Evolutionary conservation across 805 yeast species (phyloP).

Genomic region (Blastobotrys muscicola): DNA sequence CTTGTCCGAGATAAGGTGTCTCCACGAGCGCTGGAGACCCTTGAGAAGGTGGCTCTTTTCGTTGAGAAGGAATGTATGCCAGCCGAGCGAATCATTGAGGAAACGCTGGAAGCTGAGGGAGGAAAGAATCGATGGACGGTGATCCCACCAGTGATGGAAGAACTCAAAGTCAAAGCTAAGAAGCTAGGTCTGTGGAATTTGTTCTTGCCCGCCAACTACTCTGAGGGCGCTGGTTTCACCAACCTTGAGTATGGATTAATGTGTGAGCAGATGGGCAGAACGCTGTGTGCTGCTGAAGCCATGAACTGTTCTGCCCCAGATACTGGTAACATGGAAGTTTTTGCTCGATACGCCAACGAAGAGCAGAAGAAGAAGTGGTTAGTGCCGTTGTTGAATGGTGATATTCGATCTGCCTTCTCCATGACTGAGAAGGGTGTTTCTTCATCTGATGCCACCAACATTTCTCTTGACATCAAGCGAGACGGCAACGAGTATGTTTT

Average conservation of each 20-base stretch:
- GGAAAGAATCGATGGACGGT: conserved; percentile 35
- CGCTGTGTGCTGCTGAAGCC: conserved; percentile 47
- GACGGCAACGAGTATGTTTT: conserved; percentile 39
- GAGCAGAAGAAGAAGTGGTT: conserved; percentile 41
- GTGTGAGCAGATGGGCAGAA: conserved; percentile 53
- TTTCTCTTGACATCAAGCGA: conserved; percentile 37
- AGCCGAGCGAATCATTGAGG: conserved; percentile 38
- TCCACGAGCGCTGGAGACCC: conserved; percentile 28
- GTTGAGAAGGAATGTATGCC: conserved; percentile 51
- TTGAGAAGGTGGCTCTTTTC: conserved; percentile 35
- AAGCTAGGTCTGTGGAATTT: conserved; percentile 51
- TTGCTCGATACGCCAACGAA: conserved; percentile 32
- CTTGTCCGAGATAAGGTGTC: conserved; percentile 29
- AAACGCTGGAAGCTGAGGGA: conserved; percentile 34
- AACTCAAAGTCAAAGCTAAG: conserved; percentile 44
- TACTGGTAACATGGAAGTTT: conserved; percentile 50
- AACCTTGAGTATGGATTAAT: conserved; percentile 56
- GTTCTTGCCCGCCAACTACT: conserved; percentile 41
- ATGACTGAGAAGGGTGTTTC: conserved; percentile 57
- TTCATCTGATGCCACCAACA: conserved; percentile 54
- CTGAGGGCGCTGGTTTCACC: conserved; percentile 47
- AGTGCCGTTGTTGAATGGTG: conserved; percentile 43
- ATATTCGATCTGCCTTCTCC: conserved; percentile 50
- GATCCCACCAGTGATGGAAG: conserved; percentile 40
- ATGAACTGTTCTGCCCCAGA: conserved; percentile 56